phyloP scores from a whole-genome alignment of 352 stramenopile species.

The Aphanomyces invadans region DNA sequence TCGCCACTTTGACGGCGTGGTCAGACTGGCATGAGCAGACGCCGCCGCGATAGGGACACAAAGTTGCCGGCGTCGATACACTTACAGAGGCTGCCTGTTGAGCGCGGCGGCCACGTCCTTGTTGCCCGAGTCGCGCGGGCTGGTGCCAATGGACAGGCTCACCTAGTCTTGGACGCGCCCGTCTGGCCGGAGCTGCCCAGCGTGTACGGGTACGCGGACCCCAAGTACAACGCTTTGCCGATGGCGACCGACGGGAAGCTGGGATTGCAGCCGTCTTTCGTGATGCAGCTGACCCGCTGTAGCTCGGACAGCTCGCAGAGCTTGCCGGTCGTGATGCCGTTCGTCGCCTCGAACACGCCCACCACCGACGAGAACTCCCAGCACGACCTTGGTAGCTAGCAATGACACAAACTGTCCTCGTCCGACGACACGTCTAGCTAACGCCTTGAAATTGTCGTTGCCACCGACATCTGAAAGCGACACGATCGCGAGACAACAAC shows the following conservation, averaged over 20 bases:
- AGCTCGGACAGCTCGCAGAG: conserved; percentile 94
- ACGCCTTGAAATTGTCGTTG: no score
- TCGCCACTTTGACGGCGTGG: conserved; percentile 26
- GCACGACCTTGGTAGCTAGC: no score
- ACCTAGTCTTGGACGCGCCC: conserved; percentile 71
- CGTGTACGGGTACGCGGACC: conserved; percentile 94
- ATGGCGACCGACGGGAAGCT: conserved; percentile 97
- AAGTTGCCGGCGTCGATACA: conserved; percentile 89
- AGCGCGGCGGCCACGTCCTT: conserved; percentile 73
- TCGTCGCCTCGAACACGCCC: conserved; percentile 92
- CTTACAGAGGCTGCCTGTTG: conserved; percentile 87
- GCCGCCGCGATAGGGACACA: conserved; percentile 87
- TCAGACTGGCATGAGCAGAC: conserved; percentile 30
- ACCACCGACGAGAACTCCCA: conserved; percentile 95
- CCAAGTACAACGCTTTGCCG: conserved; percentile 85
- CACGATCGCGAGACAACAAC: no score
- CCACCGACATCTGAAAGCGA: no score
- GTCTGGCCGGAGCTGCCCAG: conserved; percentile 51
- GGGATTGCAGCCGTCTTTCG: conserved; percentile 93
- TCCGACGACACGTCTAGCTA: no score
- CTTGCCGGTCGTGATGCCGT: conserved; percentile 88
- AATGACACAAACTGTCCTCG: no score
- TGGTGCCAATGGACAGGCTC: conserved; percentile 93
- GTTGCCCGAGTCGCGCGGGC: conserved; percentile 51
- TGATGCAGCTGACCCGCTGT: conserved; percentile 93